phyloP scores from a whole-genome alignment of 2,329 filamentous ascomycete species.

The Orbilia ellipsospora region DNA sequence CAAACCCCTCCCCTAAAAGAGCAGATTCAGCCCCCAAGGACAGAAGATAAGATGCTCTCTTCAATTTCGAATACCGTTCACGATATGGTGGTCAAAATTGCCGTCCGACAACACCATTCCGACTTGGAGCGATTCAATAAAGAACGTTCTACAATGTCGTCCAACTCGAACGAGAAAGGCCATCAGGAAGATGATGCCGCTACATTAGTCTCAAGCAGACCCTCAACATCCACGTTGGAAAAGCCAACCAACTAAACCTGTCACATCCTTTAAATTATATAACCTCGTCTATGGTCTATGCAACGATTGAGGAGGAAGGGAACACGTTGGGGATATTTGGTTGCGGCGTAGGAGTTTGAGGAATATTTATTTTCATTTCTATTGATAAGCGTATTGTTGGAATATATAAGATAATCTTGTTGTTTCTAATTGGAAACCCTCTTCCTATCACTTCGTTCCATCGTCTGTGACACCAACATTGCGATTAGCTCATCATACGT shows the following conservation, averaged over 20 bases:
- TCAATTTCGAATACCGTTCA: slow-evolving; percentile 21
- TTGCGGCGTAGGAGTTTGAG: no score
- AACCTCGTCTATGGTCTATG: no score
- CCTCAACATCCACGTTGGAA: not conserved
- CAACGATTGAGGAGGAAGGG: no score
- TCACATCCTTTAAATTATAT: no score
- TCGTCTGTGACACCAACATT: slow-evolving; percentile 13
- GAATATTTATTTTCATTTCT: no score
- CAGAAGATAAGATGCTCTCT: slow-evolving; percentile 12
- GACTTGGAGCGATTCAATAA: slow-evolving; percentile 8
- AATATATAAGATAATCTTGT: no score
- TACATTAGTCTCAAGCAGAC: not conserved
- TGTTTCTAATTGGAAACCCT: no score
- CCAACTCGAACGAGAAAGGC: not conserved
- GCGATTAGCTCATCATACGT: slow-evolving; percentile 16
- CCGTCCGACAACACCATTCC: slow-evolving; percentile 15
- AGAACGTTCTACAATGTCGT: not conserved
- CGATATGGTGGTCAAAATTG: slow-evolving; percentile 27
- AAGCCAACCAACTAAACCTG: no score
- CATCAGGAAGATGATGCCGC: not conserved
- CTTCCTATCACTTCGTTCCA: not conserved
- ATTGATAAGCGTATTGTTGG: no score
- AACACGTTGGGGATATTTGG: no score
- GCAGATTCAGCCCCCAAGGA: not conserved
- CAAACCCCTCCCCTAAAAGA: not conserved